Base-by-base conservation (phyloP, 2,329 filamentous ascomycete species). In the Leptographium galeiforme region DNA sequence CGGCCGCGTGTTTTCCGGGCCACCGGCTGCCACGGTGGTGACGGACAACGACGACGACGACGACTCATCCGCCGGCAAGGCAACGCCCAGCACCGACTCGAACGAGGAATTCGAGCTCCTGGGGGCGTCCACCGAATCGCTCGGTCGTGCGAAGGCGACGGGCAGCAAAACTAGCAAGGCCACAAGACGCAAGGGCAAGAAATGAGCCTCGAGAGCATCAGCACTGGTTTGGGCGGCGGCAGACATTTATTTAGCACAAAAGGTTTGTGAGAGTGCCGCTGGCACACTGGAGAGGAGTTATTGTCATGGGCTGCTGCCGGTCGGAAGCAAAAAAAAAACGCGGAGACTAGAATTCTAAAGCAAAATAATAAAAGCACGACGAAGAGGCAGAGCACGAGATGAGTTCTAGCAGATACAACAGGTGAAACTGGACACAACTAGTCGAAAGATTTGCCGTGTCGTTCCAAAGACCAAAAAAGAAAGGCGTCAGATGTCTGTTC, bases 61-160 rank as follows among this genome's bases (percentile, higher is more conserved):
- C 32, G 59, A 74, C 47, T 75, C 72, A 14, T 77, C 78, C 57
- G 69, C 66, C 6, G 67, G 73, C 44, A 72, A 78, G 66, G 67
- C 68, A 55, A 77, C 77, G 34, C 72, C 77, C 25, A 77, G 72
- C 63, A 78, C 74, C 25, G 79, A 77, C 61, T 81, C 78, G 1
- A 72, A 75, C 19, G 73, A 71, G 53, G 79, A 82, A 63, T 84
- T 80, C 66, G 80, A 84, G 68, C 66, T 82, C 44, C 68, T 84
- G 11, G 78, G 81, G 63, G 81, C 81, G 68, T 79, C 76, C 60
- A 71, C 75, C 19, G 76, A 79, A 57, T 76, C 75, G 51, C 69
- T 80, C 25, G 67, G 65, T 57, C 67, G 65, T 57, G 70, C 69
- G 55, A 79, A 78, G 69, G 62, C 60, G 14, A 36, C 51, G 25